A percentile compares a stretch with the other conserved stretches of the same genome.
phyloP scores from a whole-genome alignment of 352 stramenopile genomes.

The Globisporangium irregulare region DNA sequence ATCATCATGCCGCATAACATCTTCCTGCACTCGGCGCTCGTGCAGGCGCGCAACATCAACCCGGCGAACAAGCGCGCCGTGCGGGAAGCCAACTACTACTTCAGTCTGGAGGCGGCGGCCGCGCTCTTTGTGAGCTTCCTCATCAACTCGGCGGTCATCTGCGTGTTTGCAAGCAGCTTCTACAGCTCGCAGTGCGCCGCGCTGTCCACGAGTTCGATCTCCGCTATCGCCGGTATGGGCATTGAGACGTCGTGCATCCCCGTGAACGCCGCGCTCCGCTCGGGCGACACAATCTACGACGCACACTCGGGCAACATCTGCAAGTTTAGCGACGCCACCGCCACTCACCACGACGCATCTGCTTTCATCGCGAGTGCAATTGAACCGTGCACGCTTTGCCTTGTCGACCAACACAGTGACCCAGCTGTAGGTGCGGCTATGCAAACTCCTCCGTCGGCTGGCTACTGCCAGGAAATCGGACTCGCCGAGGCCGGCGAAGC shows the following conservation, averaged over 20 bases:
- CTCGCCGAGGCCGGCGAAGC: constrained; percentile 80
- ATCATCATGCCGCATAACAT: constrained; percentile 96
- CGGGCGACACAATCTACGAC: constrained; percentile 60
- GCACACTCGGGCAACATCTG: constrained; percentile 50
- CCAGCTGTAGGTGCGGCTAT: background rate
- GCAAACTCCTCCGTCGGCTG: constrained; percentile 26
- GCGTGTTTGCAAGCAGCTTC: constrained; percentile 93
- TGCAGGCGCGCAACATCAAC: constrained; percentile 64
- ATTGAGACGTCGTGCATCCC: constrained; percentile 72
- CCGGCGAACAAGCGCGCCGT: constrained; percentile 26
- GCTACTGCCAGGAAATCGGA: constrained; percentile 86
- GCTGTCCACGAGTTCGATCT: constrained; percentile 50
- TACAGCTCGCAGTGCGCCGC: constrained; percentile 65
- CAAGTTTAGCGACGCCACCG: constrained; percentile 25
- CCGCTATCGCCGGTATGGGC: constrained; percentile 41
- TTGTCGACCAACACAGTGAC: constrained; percentile 35
- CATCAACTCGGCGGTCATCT: constrained; percentile 92
- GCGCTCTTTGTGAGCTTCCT: constrained; percentile 93
- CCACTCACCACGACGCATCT: background rate
- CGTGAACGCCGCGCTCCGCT: constrained; percentile 40
- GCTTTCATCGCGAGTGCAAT: background rate
- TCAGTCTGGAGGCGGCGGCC: constrained; percentile 89
- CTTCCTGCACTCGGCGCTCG: constrained; percentile 88
- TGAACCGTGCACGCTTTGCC: constrained; percentile 39
- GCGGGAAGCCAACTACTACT: constrained; percentile 84